Percentiles rank a stretch among this genome's conserved stretches.
These are phyloP conservation scores for Candida sonorensis DNA, from an alignment of 805 yeast genomes.

Conservation along the genomic window DNA sequence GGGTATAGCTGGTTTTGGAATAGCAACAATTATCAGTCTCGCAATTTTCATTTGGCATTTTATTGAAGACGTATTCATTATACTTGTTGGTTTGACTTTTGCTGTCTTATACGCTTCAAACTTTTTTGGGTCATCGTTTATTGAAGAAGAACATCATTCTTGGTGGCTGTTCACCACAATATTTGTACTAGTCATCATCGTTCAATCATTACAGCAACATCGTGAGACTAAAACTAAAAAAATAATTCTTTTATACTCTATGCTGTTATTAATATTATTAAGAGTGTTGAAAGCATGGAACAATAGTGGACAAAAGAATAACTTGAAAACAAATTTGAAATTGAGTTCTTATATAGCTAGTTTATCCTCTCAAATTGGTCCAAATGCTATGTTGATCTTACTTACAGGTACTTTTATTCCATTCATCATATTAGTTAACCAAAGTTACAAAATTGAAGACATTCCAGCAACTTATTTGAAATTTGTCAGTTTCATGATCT, in stretches of 20 bases:
- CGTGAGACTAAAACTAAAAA: constrained; percentile 4
- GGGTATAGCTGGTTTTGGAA: constrained; percentile 31
- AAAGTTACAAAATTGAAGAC: constrained; percentile 1
- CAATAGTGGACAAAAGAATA: constrained; percentile 81
- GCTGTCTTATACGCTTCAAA: constrained; percentile 39
- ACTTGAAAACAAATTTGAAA: constrained; percentile 39
- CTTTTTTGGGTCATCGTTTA: constrained; percentile 79
- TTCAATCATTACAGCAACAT: constrained; percentile 6
- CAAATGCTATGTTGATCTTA: constrained; percentile 12
- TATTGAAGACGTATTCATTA: constrained; percentile 8
- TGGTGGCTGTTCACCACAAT: constrained; percentile 80
- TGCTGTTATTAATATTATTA: constrained; percentile 28
- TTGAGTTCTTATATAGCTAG: constrained; percentile 36
- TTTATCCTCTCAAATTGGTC: constrained; percentile 16
- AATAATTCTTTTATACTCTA: constrained; percentile 9
- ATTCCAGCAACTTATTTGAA: constrained; percentile 1
- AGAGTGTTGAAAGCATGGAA: constrained; percentile 78
- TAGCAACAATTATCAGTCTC: constrained; percentile 27
- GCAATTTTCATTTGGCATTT: constrained; percentile 16
- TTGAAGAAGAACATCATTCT: constrained; percentile 93
- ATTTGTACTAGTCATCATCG: constrained; percentile 11
- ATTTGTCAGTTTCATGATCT: constrained; percentile 34
- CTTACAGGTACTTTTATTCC: constrained; percentile 14
- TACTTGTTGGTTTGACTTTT: constrained; percentile 22
- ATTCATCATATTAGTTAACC: constrained; percentile 3